A percentile compares a stretch with the other conserved stretches of the same genome.
phyloP scores from a whole-genome alignment of 306 rosid genomes.

The Rubus idaeus region DNA sequence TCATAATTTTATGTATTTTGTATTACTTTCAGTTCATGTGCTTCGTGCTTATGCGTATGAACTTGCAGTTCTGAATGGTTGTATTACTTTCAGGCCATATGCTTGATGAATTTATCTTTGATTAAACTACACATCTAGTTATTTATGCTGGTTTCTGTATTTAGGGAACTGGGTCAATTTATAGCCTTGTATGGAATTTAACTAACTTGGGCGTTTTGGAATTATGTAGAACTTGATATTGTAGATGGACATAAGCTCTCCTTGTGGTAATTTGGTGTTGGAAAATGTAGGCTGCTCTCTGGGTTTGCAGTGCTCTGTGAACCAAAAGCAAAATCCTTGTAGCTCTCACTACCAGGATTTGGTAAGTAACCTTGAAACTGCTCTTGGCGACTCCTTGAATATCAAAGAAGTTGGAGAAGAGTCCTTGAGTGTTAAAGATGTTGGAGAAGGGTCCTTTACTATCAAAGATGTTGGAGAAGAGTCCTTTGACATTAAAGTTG shows the following conservation, averaged over 20 bases:
- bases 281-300: slow-evolving; percentile 26
- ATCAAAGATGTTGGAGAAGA: neutral
- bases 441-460: no score
- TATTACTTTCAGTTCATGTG: neutral
- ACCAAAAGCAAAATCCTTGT: slow-evolving; percentile 18
- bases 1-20: neutral
- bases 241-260: slow-evolving; percentile 56
- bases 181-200: neutral
- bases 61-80: neutral
- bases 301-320: slow-evolving; percentile 34
- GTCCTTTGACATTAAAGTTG: neutral
- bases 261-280: slow-evolving; percentile 27
- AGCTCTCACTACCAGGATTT: slow-evolving; percentile 17
- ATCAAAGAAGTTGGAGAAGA: slow-evolving; percentile 34
- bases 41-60: neutral
- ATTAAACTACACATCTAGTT: neutral
- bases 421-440: neutral
- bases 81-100: neutral
- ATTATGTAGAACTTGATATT: slow-evolving; percentile 37
- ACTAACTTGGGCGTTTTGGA: neutral
- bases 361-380: slow-evolving; percentile 43
- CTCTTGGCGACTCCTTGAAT: slow-evolving; percentile 41
- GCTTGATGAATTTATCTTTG: neutral
- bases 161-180: neutral
- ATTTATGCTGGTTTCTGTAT: neutral